A percentile compares a stretch with the other conserved stretches of the same genome.
phyloP scores from a whole-genome alignment of 164 flowering plant species.

The Vitis rupestris region DNA sequence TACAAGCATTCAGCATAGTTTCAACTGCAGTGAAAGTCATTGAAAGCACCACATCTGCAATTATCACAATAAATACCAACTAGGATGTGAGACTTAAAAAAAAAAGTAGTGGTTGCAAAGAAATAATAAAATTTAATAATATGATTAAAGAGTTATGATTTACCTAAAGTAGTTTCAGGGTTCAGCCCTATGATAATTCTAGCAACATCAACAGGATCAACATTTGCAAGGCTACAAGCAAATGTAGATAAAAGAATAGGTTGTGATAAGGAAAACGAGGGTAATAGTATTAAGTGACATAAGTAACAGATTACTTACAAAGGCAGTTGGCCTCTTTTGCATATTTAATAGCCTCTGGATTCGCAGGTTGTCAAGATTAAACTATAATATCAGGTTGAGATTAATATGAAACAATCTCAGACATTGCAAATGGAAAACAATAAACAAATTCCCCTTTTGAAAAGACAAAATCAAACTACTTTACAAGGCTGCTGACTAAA shows the following conservation, averaged over 20 bases:
- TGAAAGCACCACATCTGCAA: no score
- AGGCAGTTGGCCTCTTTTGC: constrained; percentile 77
- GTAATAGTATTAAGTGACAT: background rate
- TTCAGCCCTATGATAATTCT: constrained; percentile 73
- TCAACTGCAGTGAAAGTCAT: constrained; percentile 21
- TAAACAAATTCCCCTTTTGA: background rate
- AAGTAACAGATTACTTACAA: constrained; percentile 58
- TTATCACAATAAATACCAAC: no score
- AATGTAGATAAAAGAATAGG: constrained; percentile 11
- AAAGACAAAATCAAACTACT: background rate
- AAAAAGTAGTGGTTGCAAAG: no score
- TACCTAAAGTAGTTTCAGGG: constrained; percentile 96
- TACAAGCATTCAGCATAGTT: no score
- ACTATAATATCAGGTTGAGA: background rate
- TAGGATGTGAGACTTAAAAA: no score
- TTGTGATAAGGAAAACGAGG: background rate
- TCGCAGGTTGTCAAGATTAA: constrained; percentile 37
- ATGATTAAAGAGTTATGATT: background rate
- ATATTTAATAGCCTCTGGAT: constrained; percentile 78
- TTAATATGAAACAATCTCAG: constrained; percentile 21
- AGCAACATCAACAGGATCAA: constrained; percentile 93
- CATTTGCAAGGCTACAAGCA: constrained; percentile 83
- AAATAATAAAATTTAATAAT: no score
- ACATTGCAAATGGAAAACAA: background rate
- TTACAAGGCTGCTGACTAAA: background rate